These are phyloP conservation scores for Penicillium pancosmium DNA, from an alignment of 495 filamentous ascomycete genomes.

Conservation along the genomic window DNA sequence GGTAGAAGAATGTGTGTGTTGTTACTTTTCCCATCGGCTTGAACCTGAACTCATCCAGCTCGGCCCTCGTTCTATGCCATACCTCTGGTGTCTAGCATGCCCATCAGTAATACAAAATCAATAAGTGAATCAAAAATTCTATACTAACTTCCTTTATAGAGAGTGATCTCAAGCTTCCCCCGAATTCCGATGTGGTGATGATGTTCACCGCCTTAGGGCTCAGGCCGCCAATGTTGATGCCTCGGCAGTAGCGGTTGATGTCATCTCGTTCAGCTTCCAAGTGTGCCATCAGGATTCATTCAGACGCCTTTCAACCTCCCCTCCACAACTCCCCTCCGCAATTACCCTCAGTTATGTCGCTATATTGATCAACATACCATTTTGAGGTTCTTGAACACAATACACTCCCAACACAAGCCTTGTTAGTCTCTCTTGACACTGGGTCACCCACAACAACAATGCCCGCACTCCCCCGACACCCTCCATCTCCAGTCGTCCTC, in stretches of 20 bases:
- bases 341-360: background rate
- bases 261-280: conserved; percentile 16
- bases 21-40: no score
- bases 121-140: no score
- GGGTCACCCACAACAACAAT: conserved; percentile 19
- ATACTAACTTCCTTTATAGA: no score
- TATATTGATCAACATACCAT: background rate
- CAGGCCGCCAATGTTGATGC: conserved; percentile 13
- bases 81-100: no score
- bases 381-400: background rate
- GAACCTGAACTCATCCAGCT: no score
- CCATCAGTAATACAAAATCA: no score
- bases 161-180: no score
- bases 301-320: background rate
- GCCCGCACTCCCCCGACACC: conserved; percentile 26
- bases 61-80: no score
- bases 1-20: no score
- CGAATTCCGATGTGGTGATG: background rate
- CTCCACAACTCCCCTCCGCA: background rate
- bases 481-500: conserved; percentile 38
- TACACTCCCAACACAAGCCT: background rate
- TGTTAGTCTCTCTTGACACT: conserved; percentile 1
- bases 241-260: conserved; percentile 25
- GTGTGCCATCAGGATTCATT: background rate
- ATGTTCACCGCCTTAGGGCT: conserved; percentile 1